A percentile compares a stretch with the other conserved stretches of the same genome.
These are phyloP conservation scores for Narthecium ossifragum DNA, from an alignment of 106 monocot genomes.

Conservation along the genomic window DNA sequence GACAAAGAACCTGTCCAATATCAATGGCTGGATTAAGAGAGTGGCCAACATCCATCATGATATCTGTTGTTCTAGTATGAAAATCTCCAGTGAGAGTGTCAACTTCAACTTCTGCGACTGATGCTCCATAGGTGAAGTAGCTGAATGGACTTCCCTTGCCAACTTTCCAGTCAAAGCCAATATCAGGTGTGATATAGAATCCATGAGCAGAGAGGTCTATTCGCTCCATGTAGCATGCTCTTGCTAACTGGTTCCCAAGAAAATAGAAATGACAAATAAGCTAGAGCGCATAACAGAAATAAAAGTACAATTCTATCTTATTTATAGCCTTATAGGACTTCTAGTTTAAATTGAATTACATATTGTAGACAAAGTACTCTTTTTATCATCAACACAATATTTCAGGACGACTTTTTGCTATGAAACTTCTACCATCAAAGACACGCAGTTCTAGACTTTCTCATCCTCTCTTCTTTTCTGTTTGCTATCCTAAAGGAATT, in stretches of 20 bases:
- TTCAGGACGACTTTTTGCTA: too few species aligned
- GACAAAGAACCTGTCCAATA: conserved; percentile 70
- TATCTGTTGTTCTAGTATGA: conserved; percentile 57
- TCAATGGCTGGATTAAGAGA: conserved; percentile 96
- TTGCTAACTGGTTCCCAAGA: conserved; percentile 67
- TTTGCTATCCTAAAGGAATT: too few species aligned
- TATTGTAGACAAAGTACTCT: too few species aligned
- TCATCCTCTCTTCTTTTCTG: too few species aligned
- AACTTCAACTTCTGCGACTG: conserved; percentile 95
- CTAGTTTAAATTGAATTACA: too few species aligned
- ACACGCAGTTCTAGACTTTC: too few species aligned
- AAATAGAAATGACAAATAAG: too few species aligned
- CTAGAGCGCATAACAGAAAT: too few species aligned
- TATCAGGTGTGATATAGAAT: conserved; percentile 85
- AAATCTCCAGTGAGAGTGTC: conserved; percentile 95
- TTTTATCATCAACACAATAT: too few species aligned
- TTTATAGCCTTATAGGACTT: too few species aligned
- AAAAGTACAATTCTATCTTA: too few species aligned
- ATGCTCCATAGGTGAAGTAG: conserved; percentile 88
- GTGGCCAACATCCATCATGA: conserved; percentile 91
- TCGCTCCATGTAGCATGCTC: conserved; percentile 66
- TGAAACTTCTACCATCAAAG: too few species aligned
- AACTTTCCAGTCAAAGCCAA: conserved; percentile 61
- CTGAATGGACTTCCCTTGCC: conserved; percentile 71
- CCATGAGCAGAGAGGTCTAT: conserved; percentile 97